Percentiles rank a stretch among this genome's conserved stretches.
Evolutionary conservation across 371 early-diverging fungal genomes (phyloP).

Genomic region (Rhizopus stolonifer): DNA sequence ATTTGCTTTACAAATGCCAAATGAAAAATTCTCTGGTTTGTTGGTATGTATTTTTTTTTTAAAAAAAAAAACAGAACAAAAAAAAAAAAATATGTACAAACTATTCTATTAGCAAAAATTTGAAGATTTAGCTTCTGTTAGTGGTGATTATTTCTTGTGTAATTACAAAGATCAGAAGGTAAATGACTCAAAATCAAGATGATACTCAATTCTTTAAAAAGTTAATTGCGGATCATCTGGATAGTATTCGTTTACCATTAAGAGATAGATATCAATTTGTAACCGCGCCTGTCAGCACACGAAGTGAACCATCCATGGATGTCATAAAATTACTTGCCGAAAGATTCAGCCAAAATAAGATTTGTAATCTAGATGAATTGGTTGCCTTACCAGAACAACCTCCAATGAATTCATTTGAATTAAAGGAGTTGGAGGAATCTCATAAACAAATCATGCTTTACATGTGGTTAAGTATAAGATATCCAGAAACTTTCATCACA

Average conservation of each 20-base stretch:
- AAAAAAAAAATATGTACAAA: not conserved
- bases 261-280: slow-evolving; percentile 68
- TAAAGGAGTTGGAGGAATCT: slow-evolving; percentile 60
- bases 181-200: not conserved
- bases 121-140: slow-evolving; percentile 66
- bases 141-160: slow-evolving; percentile 76
- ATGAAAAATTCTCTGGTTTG: slow-evolving; percentile 60
- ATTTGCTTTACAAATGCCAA: slow-evolving; percentile 75
- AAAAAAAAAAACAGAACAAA: too few species aligned
- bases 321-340: slow-evolving; percentile 37
- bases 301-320: slow-evolving; percentile 29
- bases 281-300: slow-evolving; percentile 62
- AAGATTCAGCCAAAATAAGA: slow-evolving; percentile 37
- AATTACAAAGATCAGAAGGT: slow-evolving; percentile 67
- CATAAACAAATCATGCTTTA: slow-evolving; percentile 83
- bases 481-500: slow-evolving; percentile 41
- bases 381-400: slow-evolving; percentile 52
- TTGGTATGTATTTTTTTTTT: slow-evolving; percentile 54
- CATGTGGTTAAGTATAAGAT: slow-evolving; percentile 78
- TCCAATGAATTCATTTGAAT: slow-evolving; percentile 13
- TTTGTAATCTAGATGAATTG: slow-evolving; percentile 47
- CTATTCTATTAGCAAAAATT: slow-evolving; percentile 52
- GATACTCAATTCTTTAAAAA: slow-evolving; percentile 2
- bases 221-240: slow-evolving; percentile 65
- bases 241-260: slow-evolving; percentile 56